Percentiles rank a stretch among this genome's conserved stretches.
Evolutionary conservation across 1,284 basidiomycete genomes (phyloP).

Genomic region (Trametes polyzona): DNA sequence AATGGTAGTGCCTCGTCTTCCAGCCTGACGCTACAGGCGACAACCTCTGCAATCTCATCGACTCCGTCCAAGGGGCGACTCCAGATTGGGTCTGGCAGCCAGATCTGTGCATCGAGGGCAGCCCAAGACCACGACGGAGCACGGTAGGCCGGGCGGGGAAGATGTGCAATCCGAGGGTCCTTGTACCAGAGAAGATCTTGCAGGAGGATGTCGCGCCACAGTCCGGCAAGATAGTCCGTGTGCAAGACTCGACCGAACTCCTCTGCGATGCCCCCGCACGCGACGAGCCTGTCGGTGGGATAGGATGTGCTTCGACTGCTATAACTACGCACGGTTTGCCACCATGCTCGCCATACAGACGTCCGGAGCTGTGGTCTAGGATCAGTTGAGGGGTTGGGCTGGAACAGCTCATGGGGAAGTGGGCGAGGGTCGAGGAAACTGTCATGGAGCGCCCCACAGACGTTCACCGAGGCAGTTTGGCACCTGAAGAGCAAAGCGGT

Average conservation of each 20-base stretch:
- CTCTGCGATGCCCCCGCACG: conserved; percentile 19
- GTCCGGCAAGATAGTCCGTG: conserved; percentile 20
- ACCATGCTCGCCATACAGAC: too few relatives aligned
- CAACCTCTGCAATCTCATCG: not conserved
- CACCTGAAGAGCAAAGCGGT: conserved; percentile 19
- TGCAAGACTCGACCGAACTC: conserved; percentile 13
- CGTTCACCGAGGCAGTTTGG: conserved; percentile 7
- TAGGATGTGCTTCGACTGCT: conserved; percentile 7
- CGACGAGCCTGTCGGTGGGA: conserved; percentile 20
- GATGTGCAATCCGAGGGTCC: not conserved
- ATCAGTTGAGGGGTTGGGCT: not conserved
- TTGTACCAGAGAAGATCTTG: conserved; percentile 21
- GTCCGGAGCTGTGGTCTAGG: too few relatives aligned
- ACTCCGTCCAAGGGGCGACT: not conserved
- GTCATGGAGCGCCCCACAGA: conserved; percentile 14
- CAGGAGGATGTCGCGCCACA: conserved; percentile 14
- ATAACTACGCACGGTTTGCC: conserved; percentile 11
- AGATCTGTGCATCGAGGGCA: not conserved
- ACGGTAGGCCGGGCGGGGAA: not conserved
- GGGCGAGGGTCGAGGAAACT: not conserved
- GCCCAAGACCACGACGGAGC: conserved; percentile 26
- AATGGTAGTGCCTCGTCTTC: not conserved
- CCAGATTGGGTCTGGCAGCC: not conserved
- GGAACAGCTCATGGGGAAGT: conserved; percentile 13
- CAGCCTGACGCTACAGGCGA: not conserved